Conservation (phyloP, 1,284 basidiomycete genomes). For the Pyrrhoderma noxium region DNA sequence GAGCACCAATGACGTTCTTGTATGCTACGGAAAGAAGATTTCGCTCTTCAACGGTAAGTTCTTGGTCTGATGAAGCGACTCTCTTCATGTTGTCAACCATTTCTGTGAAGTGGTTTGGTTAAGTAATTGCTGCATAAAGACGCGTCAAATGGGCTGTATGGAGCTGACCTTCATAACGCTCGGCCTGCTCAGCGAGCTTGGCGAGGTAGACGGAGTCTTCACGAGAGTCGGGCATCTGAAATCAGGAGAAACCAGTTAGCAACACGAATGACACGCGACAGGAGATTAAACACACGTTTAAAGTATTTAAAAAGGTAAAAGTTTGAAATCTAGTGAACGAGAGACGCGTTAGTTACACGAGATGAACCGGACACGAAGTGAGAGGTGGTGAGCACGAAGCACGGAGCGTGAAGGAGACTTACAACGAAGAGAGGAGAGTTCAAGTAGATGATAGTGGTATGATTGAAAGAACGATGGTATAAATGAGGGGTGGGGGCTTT, state of each 20-base stretch:
- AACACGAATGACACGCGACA: slow-evolving; percentile 26
- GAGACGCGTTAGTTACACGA: slow-evolving; percentile 25
- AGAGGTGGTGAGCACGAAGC: slow-evolving; percentile 19
- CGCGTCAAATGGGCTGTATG: slow-evolving; percentile 5
- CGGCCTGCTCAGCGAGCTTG: slow-evolving; percentile 98
- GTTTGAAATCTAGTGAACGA: slow-evolving; percentile 21
- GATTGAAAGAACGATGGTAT: slow-evolving; percentile 36
- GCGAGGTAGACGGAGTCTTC: slow-evolving; percentile 99
- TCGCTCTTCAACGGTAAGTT: slow-evolving; percentile 98
- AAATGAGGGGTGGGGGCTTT: slow-evolving; percentile 33
- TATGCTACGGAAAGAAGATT: slow-evolving; percentile 98
- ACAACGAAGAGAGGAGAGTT: slow-evolving; percentile 28
- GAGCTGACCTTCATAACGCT: slow-evolving; percentile 89
- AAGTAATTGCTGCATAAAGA: slow-evolving; percentile 5
- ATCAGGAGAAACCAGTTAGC: slow-evolving; percentile 20
- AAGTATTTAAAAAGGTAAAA: slow-evolving; percentile 5
- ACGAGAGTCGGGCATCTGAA: slow-evolving; percentile 77
- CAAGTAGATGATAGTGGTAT: slow-evolving; percentile 38
- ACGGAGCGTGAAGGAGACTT: slow-evolving; percentile 25
- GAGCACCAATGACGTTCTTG: slow-evolving; percentile 99
- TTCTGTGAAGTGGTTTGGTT: slow-evolving; percentile 43
- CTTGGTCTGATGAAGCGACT: slow-evolving; percentile 93
- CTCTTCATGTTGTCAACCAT: slow-evolving; percentile 99
- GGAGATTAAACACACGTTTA: slow-evolving; percentile 9
- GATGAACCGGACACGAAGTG: slow-evolving; percentile 27